Evolutionary conservation across 352 stramenopile genomes (phyloP), one percentile per base, ranked within the genome.

Genomic region (Pythium periplocum): DNA sequence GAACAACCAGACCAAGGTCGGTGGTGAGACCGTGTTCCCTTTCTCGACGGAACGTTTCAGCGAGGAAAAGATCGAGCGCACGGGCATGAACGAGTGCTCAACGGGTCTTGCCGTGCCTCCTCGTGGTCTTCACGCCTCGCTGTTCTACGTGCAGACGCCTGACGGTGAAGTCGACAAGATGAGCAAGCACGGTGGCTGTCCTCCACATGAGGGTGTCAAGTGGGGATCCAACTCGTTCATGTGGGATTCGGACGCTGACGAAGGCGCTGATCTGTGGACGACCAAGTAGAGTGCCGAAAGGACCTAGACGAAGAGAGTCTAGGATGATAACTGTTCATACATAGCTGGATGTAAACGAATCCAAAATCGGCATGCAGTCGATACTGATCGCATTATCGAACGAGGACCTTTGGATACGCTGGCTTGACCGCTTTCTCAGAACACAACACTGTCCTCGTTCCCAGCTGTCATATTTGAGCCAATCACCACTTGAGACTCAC

Each of bases 1-100:
- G 38, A 98, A 87, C 68, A 95, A 98, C 65, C 85, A 98, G 50
- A 87, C 86, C 50, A 93, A 97, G 58, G 47, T 89, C 17, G 97
- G 97, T 11, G 97, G 97, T 33, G 90, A 99, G 69, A 99, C 96
- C 0, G 91, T 98, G n/a, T 99, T 99, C 71, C 96, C 83, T n/a
- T 86, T 83, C 64, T 92, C 83, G 45, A 58, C 83, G 11, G 85
- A 93, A 33, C 66, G 81, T 9, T 90, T 78, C 58, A 85, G 60
- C 46, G 69, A 88, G 43, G 78, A 90, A 40, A 43, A 62, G 11
- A 93, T 95, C 45, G 59, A 84, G 38, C 81, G 84, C 42, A 69
- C 65, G 6, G 84, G 84, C 43, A 95, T 93, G 85, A 62, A 69
- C 51, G 83, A 95, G 62, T 95, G 85, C 66, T 92, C 81, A 4